A percentile compares a stretch with the other conserved stretches of the same genome.
These are phyloP conservation scores for Colletotrichum sp. DNA, from an alignment of 2,329 filamentous ascomycete genomes.

Conservation along the genomic window DNA sequence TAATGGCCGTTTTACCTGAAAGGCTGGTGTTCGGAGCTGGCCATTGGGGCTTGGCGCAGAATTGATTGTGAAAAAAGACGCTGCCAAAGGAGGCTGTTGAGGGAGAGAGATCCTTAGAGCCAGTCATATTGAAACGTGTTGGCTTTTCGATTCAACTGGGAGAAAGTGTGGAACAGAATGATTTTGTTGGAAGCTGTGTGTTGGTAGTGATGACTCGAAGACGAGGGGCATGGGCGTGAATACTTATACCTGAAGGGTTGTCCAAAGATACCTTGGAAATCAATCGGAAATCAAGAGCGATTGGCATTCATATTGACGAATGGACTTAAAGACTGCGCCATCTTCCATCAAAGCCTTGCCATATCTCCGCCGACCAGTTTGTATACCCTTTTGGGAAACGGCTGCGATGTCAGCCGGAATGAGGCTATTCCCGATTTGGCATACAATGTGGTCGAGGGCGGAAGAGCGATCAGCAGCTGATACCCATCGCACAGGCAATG, in stretches of 20 bases:
- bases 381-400: not conserved
- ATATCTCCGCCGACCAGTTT: not conserved
- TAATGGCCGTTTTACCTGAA: slow-evolving; percentile 44
- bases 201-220: not conserved
- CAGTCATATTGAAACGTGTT: not conserved
- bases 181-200: not conserved
- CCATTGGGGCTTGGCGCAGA: not conserved
- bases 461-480: not conserved
- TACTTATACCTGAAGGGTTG: not conserved
- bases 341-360: not conserved
- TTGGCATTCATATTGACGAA: not conserved
- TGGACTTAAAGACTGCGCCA: not conserved
- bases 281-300: not conserved
- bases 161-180: not conserved
- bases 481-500: not conserved
- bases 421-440: not conserved
- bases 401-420: not conserved
- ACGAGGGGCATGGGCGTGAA: not conserved
- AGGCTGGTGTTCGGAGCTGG: slow-evolving; percentile 26
- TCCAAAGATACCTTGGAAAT: not conserved
- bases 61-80: not conserved
- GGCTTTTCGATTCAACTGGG: accelerated
- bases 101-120: not conserved
- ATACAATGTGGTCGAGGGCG: not conserved
- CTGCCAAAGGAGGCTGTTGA: not conserved